phyloP scores from a whole-genome alignment of 2,329 filamentous ascomycete genomes.

The Talaromyces sp. region DNA sequence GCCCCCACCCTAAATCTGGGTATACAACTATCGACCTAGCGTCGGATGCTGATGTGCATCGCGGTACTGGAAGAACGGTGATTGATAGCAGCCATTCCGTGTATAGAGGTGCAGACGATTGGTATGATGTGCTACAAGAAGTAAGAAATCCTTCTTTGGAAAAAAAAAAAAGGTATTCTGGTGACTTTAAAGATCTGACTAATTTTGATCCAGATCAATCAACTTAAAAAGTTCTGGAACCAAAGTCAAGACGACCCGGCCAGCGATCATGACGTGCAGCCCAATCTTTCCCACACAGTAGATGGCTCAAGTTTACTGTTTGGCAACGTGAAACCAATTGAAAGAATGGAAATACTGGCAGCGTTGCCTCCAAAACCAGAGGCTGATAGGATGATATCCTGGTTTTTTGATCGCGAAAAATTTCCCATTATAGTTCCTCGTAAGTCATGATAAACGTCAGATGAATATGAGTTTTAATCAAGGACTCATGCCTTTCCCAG shows the following conservation, averaged over 20 bases:
- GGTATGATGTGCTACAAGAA: conserved; percentile 11
- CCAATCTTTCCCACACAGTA: conserved; percentile 24
- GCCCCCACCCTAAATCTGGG: not conserved
- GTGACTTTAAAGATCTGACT: not conserved
- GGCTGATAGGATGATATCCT: conserved; percentile 6
- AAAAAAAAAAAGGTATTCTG: not conserved
- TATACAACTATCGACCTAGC: not conserved
- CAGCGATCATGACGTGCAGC: not conserved
- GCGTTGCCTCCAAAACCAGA: conserved; percentile 69
- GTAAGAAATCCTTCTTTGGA: not conserved
- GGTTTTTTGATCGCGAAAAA: conserved; percentile 8
- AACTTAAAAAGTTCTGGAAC: conserved; percentile 10
- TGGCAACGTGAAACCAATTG: conserved; percentile 61
- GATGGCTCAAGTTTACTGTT: conserved; percentile 74
- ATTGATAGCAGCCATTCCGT: conserved; percentile 9
- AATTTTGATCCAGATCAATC: conserved; percentile 5
- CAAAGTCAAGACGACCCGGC: conserved; percentile 7
- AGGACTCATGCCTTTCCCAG: not conserved
- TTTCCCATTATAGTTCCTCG: conserved; percentile 7
- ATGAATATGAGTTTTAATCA: not conserved
- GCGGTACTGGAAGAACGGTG: conserved; percentile 3
- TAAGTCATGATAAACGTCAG: not conserved
- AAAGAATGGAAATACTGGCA: conserved; percentile 71
- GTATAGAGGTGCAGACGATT: conserved; percentile 10
- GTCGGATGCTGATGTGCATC: not conserved